Evolutionary conservation across 2,329 filamentous ascomycete species (phyloP).

Genomic region (Domatiomyces globalis): DNA sequence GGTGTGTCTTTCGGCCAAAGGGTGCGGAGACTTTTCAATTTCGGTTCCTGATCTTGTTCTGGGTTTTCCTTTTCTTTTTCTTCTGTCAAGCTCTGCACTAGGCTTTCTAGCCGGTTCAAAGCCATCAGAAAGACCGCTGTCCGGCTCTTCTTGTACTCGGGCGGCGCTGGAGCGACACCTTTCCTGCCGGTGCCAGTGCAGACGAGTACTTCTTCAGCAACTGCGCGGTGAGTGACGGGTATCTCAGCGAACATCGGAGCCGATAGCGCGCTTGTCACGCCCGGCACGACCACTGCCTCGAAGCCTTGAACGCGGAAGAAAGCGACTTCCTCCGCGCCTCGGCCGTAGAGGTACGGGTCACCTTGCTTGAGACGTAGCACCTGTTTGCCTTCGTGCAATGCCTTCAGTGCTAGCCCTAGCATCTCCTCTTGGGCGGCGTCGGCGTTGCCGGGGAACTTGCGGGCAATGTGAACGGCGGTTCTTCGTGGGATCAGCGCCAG

Average conservation of each 20-base stretch:
- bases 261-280: conserved; percentile 74
- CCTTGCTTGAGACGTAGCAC: conserved; percentile 91
- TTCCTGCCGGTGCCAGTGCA: conserved; percentile 93
- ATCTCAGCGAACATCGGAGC: conserved; percentile 81
- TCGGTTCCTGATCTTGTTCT: conserved; percentile 15
- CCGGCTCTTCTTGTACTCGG: conserved; percentile 58
- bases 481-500: conserved; percentile 80
- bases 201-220: conserved; percentile 86
- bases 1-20: conserved; percentile 64
- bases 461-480: conserved; percentile 78
- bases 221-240: conserved; percentile 73
- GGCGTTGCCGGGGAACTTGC: conserved; percentile 95
- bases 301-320: conserved; percentile 66
- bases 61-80: conserved; percentile 11
- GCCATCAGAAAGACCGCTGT: conserved; percentile 95
- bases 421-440: conserved; percentile 88
- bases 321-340: conserved; percentile 80
- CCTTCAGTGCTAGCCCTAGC: conserved; percentile 60
- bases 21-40: conserved; percentile 4
- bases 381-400: conserved; percentile 53
- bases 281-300: conserved; percentile 61
- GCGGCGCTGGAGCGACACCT: conserved; percentile 67
- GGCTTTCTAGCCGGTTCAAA: conserved; percentile 62
- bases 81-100: conserved; percentile 55
- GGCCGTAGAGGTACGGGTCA: conserved; percentile 90